Evolutionary conservation across 129 eudicot species (phyloP).

Genomic region (Calendula officinalis): DNA sequence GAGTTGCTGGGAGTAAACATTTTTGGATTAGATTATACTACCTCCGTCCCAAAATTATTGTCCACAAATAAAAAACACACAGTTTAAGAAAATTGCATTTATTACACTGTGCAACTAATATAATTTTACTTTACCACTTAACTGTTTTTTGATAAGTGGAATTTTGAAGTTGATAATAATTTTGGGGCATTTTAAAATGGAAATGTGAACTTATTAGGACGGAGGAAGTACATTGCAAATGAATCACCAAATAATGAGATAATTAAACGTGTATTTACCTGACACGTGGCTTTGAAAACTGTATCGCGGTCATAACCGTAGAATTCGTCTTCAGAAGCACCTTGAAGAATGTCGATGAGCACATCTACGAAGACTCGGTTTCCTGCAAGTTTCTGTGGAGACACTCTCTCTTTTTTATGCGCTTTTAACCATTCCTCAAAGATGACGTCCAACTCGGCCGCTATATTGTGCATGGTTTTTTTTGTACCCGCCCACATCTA

Average conservation of each 20-base stretch:
- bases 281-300: constrained; percentile 22
- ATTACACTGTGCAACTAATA: too few relatives aligned
- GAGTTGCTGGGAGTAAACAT: neutral
- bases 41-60: too few relatives aligned
- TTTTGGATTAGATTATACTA: neutral
- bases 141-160: too few relatives aligned
- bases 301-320: constrained; percentile 4
- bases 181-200: too few relatives aligned
- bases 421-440: constrained; percentile 35
- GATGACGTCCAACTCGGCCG: constrained; percentile 28
- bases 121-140: too few relatives aligned
- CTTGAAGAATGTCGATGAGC: constrained; percentile 15
- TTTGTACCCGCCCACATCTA: constrained; percentile 30
- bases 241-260: neutral
- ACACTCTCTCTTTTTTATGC: constrained; percentile 6
- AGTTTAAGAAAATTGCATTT: too few relatives aligned
- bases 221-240: neutral
- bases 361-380: constrained; percentile 30
- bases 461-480: constrained; percentile 31
- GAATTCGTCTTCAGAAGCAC: constrained; percentile 14
- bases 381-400: neutral
- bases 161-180: too few relatives aligned
- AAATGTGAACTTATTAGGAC: neutral
- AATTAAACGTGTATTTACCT: constrained; percentile 4
- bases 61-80: neutral